Conservation (phyloP, 2,329 filamentous ascomycete species). For the Cytospora paraplurivora region DNA sequence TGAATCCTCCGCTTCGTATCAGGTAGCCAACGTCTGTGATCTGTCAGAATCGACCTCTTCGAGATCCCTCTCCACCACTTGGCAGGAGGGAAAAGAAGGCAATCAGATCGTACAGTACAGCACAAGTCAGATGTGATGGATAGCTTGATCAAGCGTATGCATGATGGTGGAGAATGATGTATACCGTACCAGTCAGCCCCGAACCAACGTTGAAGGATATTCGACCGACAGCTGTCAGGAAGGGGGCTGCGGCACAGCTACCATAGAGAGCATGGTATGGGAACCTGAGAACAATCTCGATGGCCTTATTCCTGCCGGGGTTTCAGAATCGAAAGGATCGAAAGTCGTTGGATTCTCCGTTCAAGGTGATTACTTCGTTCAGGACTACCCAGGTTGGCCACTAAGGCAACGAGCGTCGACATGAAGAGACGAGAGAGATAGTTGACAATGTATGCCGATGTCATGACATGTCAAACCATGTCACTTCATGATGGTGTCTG, state of each 20-base stretch:
- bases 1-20: neutral
- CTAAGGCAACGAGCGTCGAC: neutral
- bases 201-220: neutral
- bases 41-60: neutral
- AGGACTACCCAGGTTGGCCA: no score
- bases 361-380: neutral
- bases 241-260: neutral
- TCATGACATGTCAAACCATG: no score
- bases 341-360: neutral
- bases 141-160: neutral
- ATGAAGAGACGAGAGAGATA: neutral
- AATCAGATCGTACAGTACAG: neutral
- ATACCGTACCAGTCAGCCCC: no score
- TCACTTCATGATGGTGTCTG: neutral
- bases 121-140: neutral
- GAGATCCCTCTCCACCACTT: neutral
- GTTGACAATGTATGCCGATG: no score
- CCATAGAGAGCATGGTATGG: neutral
- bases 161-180: neutral
- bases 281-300: neutral
- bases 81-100: neutral
- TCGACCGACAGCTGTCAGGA: neutral
- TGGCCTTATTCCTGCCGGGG: neutral
- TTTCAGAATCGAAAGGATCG: neutral
- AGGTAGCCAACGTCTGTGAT: slow-evolving; percentile 1